These are phyloP conservation scores for Beauveria brongniartii DNA, from an alignment of 2,329 filamentous ascomycete species.

Conservation along the genomic window DNA sequence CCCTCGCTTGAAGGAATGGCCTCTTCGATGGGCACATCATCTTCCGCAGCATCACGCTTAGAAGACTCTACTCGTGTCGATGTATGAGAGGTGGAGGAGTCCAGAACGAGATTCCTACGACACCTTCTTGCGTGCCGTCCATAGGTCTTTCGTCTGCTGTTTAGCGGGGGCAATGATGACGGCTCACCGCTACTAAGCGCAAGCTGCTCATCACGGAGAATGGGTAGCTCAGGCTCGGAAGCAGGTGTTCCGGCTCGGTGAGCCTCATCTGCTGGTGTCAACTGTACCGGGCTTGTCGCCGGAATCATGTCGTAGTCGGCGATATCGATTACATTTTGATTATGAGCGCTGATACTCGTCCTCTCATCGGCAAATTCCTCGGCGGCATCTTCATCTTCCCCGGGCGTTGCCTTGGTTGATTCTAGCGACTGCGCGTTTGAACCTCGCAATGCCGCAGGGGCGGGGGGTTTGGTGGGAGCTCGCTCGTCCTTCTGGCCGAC, in stretches of 20 bases:
- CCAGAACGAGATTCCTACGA: conserved; percentile 20
- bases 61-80: neutral
- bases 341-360: conserved; percentile 12
- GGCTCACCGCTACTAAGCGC: conserved; percentile 17
- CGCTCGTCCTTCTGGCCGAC: neutral
- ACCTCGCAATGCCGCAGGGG: conserved; percentile 15
- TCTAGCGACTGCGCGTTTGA: conserved; percentile 18
- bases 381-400: conserved; percentile 17
- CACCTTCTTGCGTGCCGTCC: conserved; percentile 15
- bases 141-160: conserved; percentile 16
- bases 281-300: conserved; percentile 28
- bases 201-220: conserved; percentile 17
- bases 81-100: conserved; percentile 17
- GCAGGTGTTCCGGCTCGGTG: conserved; percentile 15
- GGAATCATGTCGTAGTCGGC: conserved; percentile 30
- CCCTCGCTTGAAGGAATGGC: neutral
- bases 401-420: conserved; percentile 28
- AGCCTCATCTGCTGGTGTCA: conserved; percentile 19
- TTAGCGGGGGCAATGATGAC: conserved; percentile 20
- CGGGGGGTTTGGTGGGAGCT: neutral
- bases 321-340: conserved; percentile 5
- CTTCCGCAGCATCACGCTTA: neutral
- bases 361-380: conserved; percentile 4
- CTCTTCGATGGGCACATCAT: neutral
- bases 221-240: conserved; percentile 28